These are phyloP conservation scores for Aphanomyces astaci DNA, from an alignment of 352 stramenopile species.

Conservation along the genomic window DNA sequence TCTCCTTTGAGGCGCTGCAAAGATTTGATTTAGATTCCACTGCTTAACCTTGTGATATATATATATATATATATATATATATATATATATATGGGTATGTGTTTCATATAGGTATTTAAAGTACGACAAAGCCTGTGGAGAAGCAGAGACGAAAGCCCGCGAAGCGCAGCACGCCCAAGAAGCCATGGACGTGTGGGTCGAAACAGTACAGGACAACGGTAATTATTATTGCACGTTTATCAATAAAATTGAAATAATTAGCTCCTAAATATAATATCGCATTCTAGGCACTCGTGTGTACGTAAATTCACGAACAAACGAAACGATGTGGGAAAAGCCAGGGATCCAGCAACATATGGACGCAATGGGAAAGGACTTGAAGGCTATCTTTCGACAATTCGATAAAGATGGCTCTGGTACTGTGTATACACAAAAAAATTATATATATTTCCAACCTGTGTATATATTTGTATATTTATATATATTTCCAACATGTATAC, in stretches of 20 bases:
- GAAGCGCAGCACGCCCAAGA: conserved; percentile 8
- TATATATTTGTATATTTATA: too few species aligned
- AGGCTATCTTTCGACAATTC: conserved; percentile 48
- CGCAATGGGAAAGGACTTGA: conserved; percentile 30
- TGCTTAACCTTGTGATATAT: too few species aligned
- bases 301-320: conserved; percentile 19
- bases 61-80: too few species aligned
- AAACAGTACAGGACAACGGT: conserved; percentile 4
- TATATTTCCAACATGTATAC: too few species aligned
- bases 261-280: too few species aligned
- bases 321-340: conserved; percentile 26
- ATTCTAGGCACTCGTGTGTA: background rate
- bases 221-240: background rate
- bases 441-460: too few species aligned
- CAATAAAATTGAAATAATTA: too few species aligned
- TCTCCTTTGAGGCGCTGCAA: too few species aligned
- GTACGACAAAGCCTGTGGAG: conserved; percentile 17
- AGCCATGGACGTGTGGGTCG: conserved; percentile 14
- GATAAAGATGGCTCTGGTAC: conserved; percentile 43
- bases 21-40: too few species aligned
- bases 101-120: conserved; percentile 18
- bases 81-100: too few species aligned
- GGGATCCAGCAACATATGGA: conserved; percentile 2
- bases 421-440: too few species aligned
- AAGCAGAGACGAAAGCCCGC: background rate